Conservation (phyloP, 169 alveolate species). For the Cryptosporidium tyzzeri region DNA sequence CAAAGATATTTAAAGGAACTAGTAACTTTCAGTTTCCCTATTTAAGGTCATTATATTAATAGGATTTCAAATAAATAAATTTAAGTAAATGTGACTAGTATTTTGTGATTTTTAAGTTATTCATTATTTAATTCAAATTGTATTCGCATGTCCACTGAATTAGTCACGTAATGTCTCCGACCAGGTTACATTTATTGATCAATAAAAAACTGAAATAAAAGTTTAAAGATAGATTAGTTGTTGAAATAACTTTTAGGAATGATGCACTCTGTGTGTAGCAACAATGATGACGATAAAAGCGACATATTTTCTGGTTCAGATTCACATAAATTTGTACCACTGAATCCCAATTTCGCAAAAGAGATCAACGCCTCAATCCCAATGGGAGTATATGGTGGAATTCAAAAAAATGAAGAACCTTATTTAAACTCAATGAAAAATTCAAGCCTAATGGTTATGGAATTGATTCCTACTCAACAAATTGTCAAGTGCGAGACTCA, state of each 20-base stretch:
- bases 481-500: not conserved
- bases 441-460: slow-evolving; percentile 45
- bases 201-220: not conserved
- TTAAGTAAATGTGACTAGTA: not conserved
- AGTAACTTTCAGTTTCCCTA: slow-evolving; percentile 38
- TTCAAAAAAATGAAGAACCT: slow-evolving; percentile 7
- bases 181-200: not conserved
- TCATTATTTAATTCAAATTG: not conserved
- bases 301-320: slow-evolving; percentile 37
- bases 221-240: not conserved
- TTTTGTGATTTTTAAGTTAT: not conserved
- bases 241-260: not conserved
- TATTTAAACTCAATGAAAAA: not conserved
- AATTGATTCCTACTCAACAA: slow-evolving; percentile 20
- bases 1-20: slow-evolving; percentile 42
- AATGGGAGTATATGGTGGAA: slow-evolving; percentile 61
- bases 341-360: slow-evolving; percentile 29
- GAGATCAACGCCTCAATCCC: slow-evolving; percentile 38
- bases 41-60: slow-evolving; percentile 52
- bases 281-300: not conserved
- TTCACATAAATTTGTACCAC: slow-evolving; percentile 41
- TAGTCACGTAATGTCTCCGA: slow-evolving; percentile 33
- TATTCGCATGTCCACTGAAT: slow-evolving; percentile 52
- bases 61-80: not conserved
- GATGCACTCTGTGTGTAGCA: not conserved